Base-by-base conservation (phyloP, 2,329 filamentous ascomycete species). In the Emydomyces testavorans region DNA sequence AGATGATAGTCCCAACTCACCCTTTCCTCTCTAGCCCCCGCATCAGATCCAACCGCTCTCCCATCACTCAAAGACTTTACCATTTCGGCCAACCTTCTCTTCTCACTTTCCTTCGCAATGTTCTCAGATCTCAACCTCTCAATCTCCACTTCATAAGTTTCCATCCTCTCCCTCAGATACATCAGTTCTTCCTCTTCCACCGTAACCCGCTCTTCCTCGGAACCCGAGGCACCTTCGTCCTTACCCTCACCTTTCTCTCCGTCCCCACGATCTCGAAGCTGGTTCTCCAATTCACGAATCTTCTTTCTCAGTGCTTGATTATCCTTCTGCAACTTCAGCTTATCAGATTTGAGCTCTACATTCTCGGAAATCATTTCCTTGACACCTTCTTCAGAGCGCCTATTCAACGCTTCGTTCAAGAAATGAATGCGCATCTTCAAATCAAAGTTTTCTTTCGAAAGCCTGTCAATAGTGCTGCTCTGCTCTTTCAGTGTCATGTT, bases 281-380 rank as follows among this genome's bases (percentile, higher is more conserved):
- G 82, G 61, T 85, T 86, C 66, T 96, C 89, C 39, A 96, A 68
- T 57, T 95, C 88, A 58, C 89, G 85, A 50, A 94, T 76, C 55
- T 84, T 82, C 52, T 83, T 80, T 18, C 87, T 81, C 48, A 96
- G 66, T 16, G 81, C 74, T 63, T 93, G 92, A 62, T 87, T 92
- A 59, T 98, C 92, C 54, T 93, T 86, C 64, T 94, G 87, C 50
- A 92, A 75, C 29, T 92, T 85, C 2, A 90, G 80, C 37, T 95
- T 78, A 52, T 85, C 86, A 0, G 90, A 94, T 65, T 93, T 92
- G 41, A 96, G 76, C 62, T 95, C 88, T 3, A 96, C 90, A 58
- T 95, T 98, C 65, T 95, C 90, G 37, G 87, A 88, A 58, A 96
- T 94, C 82, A 95, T 93, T 63, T 95, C 90, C 68, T 94, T 94